Base-by-base conservation (phyloP, 2,329 filamentous ascomycete species). In the Penicillium hordei region DNA sequence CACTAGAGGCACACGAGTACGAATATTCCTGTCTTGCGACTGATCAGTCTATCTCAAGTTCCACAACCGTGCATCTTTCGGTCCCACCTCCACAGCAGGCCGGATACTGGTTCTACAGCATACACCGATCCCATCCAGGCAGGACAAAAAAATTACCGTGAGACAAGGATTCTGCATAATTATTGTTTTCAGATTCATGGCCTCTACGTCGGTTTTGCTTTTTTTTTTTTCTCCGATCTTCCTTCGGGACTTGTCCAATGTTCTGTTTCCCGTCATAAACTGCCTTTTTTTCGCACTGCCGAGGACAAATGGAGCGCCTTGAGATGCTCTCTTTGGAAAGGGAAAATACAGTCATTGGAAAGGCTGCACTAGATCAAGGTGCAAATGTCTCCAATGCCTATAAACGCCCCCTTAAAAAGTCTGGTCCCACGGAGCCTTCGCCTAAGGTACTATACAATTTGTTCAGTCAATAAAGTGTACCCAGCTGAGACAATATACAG, bases 211-310 rank as follows among this genome's bases (percentile, higher is more conserved):
- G 5, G 10, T 48, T 57, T 57, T 53, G 42, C 43, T 53, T 57
- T 53, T 53, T 57, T 53, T 53, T 53, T 10, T 31, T 53, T 42
- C 34, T 31, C 49, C 43, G 34, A 40, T 52, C 34, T 46, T 21
- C 43, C 52, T 15, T 55, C 25, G 34, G 23, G 44, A 10, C 21
- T 44, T 45, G 29, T 31, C 7, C 6, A 5, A 34, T 21, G 2
- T 36, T 31, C 9, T 23, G 21, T n/a, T 19, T 29, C 23, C 19
- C 8, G 12, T 29, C 33, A 21, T 48, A 12, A 33, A 40, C 23
- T 36, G 3, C 2, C n/a, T 15, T 25, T 15, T 25, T 38, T 33
- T 43, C 46, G n/a, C 13, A 13, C 21, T 17, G 5, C 17, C 5
- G 21, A 17, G 4, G 27, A 59, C 8, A 21, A 53, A 57, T 59